Evolutionary conservation across 2,329 filamentous ascomycete species (phyloP).

Genomic region (Fusarium sp.): DNA sequence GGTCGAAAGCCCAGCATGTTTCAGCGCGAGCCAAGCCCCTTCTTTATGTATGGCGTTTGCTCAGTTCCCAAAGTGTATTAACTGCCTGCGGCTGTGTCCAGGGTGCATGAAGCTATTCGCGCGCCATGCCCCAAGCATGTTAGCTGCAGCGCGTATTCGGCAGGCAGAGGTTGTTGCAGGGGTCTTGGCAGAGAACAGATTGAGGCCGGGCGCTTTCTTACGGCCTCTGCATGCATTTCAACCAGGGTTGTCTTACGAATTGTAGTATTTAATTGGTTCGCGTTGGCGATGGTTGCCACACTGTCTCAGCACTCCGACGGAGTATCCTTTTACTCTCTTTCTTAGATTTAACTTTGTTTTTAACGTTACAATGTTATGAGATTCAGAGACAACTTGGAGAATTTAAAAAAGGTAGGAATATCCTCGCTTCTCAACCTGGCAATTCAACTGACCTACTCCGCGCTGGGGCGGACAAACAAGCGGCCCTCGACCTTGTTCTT

Average conservation of each 20-base stretch:
- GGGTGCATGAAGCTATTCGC: background rate
- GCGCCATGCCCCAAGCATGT: background rate
- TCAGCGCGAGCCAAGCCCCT: background rate
- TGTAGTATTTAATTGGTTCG: background rate
- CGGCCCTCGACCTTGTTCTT: slow-evolving; percentile 7
- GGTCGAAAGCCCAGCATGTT: background rate
- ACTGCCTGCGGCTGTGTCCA: background rate
- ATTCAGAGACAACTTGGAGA: background rate
- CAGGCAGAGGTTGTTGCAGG: background rate
- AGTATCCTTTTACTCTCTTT: background rate
- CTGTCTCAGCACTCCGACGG: background rate
- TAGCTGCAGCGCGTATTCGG: background rate
- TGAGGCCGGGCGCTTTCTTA: background rate
- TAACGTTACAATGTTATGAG: background rate
- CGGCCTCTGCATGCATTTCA: background rate
- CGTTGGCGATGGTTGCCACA: background rate
- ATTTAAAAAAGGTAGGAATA: background rate
- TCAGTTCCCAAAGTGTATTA: background rate
- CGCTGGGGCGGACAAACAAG: slow-evolving; percentile 10
- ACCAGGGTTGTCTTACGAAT: background rate
- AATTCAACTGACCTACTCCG: background rate
- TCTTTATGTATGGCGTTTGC: background rate
- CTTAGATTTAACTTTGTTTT: background rate
- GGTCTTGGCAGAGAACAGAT: background rate
- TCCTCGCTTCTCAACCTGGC: background rate